A percentile compares a stretch with the other conserved stretches of the same genome.
These are phyloP conservation scores for Pleurozium schreberi DNA, from an alignment of 225 moss, liverwort and hornwort species.

Conservation along the genomic window DNA sequence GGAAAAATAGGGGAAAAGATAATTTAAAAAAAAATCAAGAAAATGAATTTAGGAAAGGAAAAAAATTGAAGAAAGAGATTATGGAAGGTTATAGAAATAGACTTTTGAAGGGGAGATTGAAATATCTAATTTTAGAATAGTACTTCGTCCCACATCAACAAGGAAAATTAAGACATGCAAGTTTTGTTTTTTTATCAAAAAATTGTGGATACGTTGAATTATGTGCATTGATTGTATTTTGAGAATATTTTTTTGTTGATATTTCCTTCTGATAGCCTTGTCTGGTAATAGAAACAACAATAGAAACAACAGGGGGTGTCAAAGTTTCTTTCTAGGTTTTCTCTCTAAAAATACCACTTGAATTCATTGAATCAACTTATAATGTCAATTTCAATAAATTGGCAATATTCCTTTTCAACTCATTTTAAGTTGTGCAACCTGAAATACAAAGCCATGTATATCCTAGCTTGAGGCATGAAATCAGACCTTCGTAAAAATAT, in stretches of 20 bases:
- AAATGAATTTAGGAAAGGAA: not conserved
- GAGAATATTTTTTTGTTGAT: not conserved
- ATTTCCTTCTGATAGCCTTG: not conserved
- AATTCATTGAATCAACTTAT: too few relatives aligned
- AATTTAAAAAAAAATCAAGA: not conserved
- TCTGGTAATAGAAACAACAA: not conserved
- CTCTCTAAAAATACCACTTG: not conserved
- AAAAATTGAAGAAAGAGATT: too few relatives aligned
- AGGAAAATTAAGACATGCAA: not conserved
- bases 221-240: not conserved
- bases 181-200: not conserved
- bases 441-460: not conserved
- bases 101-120: too few relatives aligned
- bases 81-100: not conserved
- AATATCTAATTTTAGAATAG: not conserved
- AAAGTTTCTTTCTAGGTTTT: not conserved
- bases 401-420: not conserved
- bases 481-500: not conserved
- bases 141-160: not conserved
- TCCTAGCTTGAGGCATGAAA: not conserved
- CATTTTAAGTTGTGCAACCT: not conserved
- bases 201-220: fast-evolving
- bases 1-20: not conserved
- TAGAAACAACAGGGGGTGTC: too few relatives aligned
- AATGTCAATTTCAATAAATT: too few relatives aligned